phyloP scores from a whole-genome alignment of 2,329 filamentous ascomycete genomes.

The Mollisiaceae sp. region DNA sequence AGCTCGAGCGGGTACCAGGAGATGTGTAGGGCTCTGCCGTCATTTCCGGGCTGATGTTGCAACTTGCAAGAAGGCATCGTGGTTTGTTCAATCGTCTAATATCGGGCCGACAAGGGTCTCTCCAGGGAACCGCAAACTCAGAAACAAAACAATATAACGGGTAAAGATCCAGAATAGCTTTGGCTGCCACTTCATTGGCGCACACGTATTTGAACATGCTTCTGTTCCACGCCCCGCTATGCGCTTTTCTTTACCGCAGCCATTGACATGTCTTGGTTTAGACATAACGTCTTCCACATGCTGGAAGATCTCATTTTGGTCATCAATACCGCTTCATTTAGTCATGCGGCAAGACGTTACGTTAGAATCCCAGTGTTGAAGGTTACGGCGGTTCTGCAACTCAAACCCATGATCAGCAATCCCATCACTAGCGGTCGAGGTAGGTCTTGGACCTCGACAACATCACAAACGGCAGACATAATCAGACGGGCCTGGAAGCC shows the following conservation, averaged over 20 bases:
- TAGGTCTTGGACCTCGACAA: neutral
- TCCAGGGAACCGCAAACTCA: neutral
- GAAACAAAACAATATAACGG: conserved; percentile 6
- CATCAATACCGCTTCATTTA: neutral
- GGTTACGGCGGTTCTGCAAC: neutral
- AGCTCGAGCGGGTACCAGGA: neutral
- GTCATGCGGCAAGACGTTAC: neutral
- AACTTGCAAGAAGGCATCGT: neutral
- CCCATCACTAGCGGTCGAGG: conserved; percentile 10
- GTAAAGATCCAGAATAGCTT: neutral
- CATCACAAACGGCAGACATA: conserved; percentile 5
- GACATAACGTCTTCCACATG: neutral
- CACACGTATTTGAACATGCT: neutral
- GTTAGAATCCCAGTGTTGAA: neutral
- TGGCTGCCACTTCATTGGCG: neutral
- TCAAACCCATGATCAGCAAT: conserved; percentile 12
- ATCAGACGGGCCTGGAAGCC: conserved; percentile 9
- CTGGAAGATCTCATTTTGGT: neutral
- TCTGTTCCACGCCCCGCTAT: neutral
- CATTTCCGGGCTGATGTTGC: neutral
- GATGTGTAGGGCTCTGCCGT: neutral
- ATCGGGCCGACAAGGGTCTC: neutral
- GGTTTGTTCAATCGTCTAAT: neutral
- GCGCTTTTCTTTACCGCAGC: neutral
- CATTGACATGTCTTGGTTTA: neutral